Conservation (phyloP, 1,284 basidiomycete species). For the Acaromyces ingoldii region DNA sequence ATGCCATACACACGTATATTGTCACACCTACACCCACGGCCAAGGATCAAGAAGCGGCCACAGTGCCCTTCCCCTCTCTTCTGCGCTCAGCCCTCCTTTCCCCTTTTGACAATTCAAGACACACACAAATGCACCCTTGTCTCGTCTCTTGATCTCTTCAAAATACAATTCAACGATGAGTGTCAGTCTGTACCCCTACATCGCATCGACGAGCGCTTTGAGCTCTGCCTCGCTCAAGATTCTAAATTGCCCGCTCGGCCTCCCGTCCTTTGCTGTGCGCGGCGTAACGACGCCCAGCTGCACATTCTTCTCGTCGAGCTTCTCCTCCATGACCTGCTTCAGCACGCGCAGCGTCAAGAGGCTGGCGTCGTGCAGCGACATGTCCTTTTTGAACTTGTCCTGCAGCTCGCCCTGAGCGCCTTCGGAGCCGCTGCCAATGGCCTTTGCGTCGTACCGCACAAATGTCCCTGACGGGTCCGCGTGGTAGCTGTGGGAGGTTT, state of each 20-base stretch:
- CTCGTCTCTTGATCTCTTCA: no score
- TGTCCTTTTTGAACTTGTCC: slow-evolving; percentile 95
- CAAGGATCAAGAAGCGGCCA: no score
- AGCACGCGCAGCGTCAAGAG: slow-evolving; percentile 78
- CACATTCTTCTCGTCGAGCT: slow-evolving; percentile 94
- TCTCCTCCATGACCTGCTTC: slow-evolving; percentile 99
- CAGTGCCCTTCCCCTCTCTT: background rate
- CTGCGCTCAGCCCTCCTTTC: no score
- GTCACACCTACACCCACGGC: no score
- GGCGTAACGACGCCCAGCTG: slow-evolving; percentile 68
- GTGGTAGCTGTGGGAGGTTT: slow-evolving; percentile 56
- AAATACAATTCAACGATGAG: no score
- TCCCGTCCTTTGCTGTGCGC: slow-evolving; percentile 36
- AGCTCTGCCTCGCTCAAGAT: slow-evolving; percentile 44
- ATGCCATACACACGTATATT: no score
- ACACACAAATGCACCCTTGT: no score
- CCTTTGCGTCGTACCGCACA: slow-evolving; percentile 94
- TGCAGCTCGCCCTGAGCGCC: slow-evolving; percentile 95
- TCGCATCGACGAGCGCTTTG: slow-evolving; percentile 44
- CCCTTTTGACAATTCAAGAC: no score
- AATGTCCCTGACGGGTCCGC: slow-evolving; percentile 99
- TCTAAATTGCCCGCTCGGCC: slow-evolving; percentile 42
- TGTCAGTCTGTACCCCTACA: slow-evolving; percentile 21
- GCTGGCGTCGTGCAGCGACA: slow-evolving; percentile 85
- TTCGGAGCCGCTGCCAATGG: slow-evolving; percentile 95